These are phyloP conservation scores for Amylostereum areolatum DNA, from an alignment of 1,284 basidiomycete species.

Conservation along the genomic window DNA sequence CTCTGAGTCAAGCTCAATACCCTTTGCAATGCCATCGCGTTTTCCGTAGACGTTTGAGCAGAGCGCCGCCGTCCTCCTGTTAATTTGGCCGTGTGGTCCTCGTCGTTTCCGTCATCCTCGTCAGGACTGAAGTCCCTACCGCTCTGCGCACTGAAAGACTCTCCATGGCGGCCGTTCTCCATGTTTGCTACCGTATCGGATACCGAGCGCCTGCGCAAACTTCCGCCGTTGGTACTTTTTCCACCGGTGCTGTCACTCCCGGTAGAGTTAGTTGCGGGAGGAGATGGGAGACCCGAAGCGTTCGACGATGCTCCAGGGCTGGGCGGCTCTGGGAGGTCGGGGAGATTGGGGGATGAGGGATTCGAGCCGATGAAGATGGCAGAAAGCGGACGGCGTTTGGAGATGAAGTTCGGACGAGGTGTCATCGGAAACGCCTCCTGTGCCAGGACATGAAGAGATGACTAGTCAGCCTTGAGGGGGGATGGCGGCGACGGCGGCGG, in stretches of 20 bases:
- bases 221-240: slow-evolving; percentile 44
- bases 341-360: slow-evolving; percentile 32
- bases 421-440: slow-evolving; percentile 60
- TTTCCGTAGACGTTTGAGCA: slow-evolving; percentile 37
- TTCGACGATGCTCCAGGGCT: slow-evolving; percentile 45
- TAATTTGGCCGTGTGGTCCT: slow-evolving; percentile 63
- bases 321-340: slow-evolving; percentile 65
- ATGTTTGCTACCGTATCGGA: slow-evolving; percentile 26
- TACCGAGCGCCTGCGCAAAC: slow-evolving; percentile 33
- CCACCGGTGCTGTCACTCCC: slow-evolving; percentile 71
- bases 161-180: slow-evolving; percentile 26
- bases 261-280: slow-evolving; percentile 75
- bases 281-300: slow-evolving; percentile 66
- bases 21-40: slow-evolving; percentile 53
- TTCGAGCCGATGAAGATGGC: slow-evolving; percentile 40
- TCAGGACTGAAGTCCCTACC: slow-evolving; percentile 27
- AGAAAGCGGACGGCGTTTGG: slow-evolving; percentile 34
- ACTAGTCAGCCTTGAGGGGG: slow-evolving; percentile 56
- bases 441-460: slow-evolving; percentile 73
- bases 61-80: slow-evolving; percentile 32
- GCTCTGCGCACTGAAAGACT: slow-evolving; percentile 16
- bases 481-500: too few relatives aligned
- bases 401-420: slow-evolving; percentile 22
- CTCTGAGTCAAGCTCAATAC: slow-evolving; percentile 64
- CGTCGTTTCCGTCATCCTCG: slow-evolving; percentile 37